Percentiles rank a stretch among this genome's conserved stretches.
These are phyloP conservation scores for Exophiala viscosa DNA, from an alignment of 2,329 filamentous ascomycete species.

Conservation along the genomic window DNA sequence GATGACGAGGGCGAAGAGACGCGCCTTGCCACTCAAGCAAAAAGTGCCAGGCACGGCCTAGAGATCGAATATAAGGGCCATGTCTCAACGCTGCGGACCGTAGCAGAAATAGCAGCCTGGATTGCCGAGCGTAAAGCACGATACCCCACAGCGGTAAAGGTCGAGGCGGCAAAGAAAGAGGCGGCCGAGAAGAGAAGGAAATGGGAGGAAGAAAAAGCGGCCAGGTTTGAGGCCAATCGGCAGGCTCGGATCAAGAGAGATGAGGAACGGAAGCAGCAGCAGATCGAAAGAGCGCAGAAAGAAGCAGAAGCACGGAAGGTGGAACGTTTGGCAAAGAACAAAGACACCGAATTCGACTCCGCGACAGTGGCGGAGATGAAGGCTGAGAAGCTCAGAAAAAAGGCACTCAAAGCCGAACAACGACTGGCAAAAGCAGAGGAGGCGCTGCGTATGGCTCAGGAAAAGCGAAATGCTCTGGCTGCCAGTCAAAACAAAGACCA, in stretches of 20 bases:
- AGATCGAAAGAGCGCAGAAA: slow-evolving; percentile 9
- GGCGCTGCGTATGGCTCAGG: slow-evolving; percentile 13
- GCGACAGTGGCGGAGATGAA: slow-evolving; percentile 13
- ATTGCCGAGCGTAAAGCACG: slow-evolving; percentile 74
- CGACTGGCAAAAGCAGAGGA: slow-evolving; percentile 20
- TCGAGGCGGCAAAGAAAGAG: slow-evolving; percentile 41
- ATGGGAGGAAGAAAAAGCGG: slow-evolving; percentile 59
- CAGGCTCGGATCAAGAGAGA: slow-evolving; percentile 32
- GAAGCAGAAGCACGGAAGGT: not conserved
- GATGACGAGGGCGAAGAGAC: slow-evolving; percentile 43
- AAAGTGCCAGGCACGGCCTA: slow-evolving; percentile 31
- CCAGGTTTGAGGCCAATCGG: slow-evolving; percentile 39
- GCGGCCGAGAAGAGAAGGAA: slow-evolving; percentile 59
- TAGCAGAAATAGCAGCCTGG: slow-evolving; percentile 72
- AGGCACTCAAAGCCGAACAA: slow-evolving; percentile 43
- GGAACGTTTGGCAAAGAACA: not conserved
- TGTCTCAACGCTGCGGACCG: slow-evolving; percentile 50
- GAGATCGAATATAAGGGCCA: slow-evolving; percentile 57
- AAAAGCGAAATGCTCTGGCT: not conserved
- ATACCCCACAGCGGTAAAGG: slow-evolving; percentile 73
- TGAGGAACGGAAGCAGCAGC: slow-evolving; percentile 21
- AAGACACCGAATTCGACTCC: slow-evolving; percentile 1
- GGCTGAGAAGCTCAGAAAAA: slow-evolving; percentile 41
- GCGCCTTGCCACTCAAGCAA: slow-evolving; percentile 30
- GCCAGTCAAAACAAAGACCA: not conserved